A percentile compares a stretch with the other conserved stretches of the same genome.
phyloP scores from a whole-genome alignment of 192 early-diverging fungal genomes.

The Linnemannia exigua region DNA sequence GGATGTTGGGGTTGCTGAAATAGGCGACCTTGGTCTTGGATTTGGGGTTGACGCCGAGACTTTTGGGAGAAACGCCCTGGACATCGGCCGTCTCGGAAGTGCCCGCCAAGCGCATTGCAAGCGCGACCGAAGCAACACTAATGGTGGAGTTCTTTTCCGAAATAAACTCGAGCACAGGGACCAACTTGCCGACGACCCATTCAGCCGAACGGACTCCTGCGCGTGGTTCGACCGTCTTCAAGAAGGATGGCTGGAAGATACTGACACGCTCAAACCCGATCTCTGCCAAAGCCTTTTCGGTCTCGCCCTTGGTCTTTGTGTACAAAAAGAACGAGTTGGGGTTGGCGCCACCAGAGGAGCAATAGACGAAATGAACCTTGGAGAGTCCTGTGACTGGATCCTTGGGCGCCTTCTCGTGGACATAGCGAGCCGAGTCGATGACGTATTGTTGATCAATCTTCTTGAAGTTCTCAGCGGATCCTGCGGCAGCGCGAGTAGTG shows the following conservation, averaged over 20 bases:
- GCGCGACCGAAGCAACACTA: conserved; percentile 30
- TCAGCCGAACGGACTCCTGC: conserved; percentile 4
- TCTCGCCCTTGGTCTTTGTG: conserved; percentile 81
- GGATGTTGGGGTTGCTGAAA: conserved; percentile 36
- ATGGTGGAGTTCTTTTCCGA: conserved; percentile 17
- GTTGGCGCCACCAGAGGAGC: conserved; percentile 68
- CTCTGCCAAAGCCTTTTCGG: conserved; percentile 73
- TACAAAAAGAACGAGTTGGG: conserved; percentile 77
- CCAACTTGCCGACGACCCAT: neutral
- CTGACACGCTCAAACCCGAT: conserved; percentile 74
- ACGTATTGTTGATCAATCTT: conserved; percentile 88
- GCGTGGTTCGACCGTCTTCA: conserved; percentile 61
- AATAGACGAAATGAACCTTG: conserved; percentile 68
- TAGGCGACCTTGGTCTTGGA: conserved; percentile 24
- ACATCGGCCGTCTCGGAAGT: conserved; percentile 16
- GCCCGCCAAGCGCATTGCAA: conserved; percentile 35
- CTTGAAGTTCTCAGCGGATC: conserved; percentile 73
- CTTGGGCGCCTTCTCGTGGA: conserved; percentile 66
- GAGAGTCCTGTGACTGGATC: conserved; percentile 26
- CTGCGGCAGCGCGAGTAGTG: conserved; percentile 77
- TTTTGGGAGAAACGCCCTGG: conserved; percentile 27
- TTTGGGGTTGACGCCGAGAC: conserved; percentile 14
- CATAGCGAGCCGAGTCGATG: conserved; percentile 72
- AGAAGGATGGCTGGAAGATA: conserved; percentile 73
- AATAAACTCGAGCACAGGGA: conserved; percentile 40